These are phyloP conservation scores for Cyberlindnera sargentensis DNA, from an alignment of 805 yeast genomes.

Conservation along the genomic window DNA sequence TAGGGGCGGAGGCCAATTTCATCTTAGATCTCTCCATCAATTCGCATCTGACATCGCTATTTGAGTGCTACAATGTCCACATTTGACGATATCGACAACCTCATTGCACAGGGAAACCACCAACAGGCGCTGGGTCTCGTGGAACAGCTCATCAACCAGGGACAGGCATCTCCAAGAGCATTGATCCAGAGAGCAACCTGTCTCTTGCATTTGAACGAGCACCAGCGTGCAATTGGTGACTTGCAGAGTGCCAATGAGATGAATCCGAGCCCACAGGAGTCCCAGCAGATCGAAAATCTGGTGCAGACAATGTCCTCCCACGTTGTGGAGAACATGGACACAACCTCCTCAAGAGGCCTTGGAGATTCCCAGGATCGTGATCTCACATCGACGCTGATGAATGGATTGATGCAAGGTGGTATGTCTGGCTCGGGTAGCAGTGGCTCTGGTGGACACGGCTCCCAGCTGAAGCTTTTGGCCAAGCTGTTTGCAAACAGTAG, in stretches of 20 bases:
- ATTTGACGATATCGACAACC: conserved; percentile 10
- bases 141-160: conserved; percentile 11
- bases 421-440: conserved; percentile 8
- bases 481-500: conserved; percentile 5
- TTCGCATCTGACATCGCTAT: too few relatives aligned
- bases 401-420: conserved; percentile 18
- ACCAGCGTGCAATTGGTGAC: conserved; percentile 18
- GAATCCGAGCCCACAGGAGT: conserved; percentile 17
- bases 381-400: conserved; percentile 14
- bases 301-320: conserved; percentile 17
- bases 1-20: too few relatives aligned
- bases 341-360: conserved; percentile 14
- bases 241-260: conserved; percentile 16
- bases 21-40: too few relatives aligned
- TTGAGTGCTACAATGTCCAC: conserved; percentile 2
- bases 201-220: conserved; percentile 11
- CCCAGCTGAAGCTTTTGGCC: conserved; percentile 12
- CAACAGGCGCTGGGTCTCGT: conserved; percentile 7
- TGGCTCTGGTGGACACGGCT: conserved; percentile 4
- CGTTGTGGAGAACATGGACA: conserved; percentile 16
- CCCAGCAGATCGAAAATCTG: conserved; percentile 14
- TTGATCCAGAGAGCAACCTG: conserved; percentile 20
- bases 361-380: conserved; percentile 20
- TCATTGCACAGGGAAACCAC: conserved; percentile 7
- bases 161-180: conserved; percentile 15